phyloP scores from a whole-genome alignment of 768 basidiomycete species.

The Kwoniella botswanensis region DNA sequence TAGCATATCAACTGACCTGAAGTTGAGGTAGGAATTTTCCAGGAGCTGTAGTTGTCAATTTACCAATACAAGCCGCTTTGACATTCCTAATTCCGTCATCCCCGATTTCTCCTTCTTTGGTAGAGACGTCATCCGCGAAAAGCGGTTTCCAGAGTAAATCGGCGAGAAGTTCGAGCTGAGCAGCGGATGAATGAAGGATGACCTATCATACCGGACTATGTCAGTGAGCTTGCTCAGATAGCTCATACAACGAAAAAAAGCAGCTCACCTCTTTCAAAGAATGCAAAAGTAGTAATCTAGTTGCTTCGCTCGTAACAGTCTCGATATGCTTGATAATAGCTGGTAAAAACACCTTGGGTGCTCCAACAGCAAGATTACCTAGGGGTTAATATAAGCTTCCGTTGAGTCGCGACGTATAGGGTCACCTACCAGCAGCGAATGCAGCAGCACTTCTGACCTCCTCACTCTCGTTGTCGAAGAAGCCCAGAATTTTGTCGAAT shows the following conservation, averaged over 20 bases:
- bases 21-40: conserved; percentile 89
- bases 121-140: conserved; percentile 73
- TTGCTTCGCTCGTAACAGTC: conserved; percentile 63
- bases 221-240: not conserved
- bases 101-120: conserved; percentile 35
- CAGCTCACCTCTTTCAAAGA: conserved; percentile 82
- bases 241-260: no score
- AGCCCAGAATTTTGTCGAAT: conserved; percentile 73
- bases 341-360: conserved; percentile 83
- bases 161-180: conserved; percentile 82
- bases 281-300: conserved; percentile 82
- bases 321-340: conserved; percentile 72
- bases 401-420: not conserved
- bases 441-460: conserved; percentile 89
- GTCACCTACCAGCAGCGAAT: conserved; percentile 78
- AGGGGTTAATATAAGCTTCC: conserved; percentile 43
- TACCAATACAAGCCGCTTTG: conserved; percentile 94
- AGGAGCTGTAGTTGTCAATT: conserved; percentile 89
- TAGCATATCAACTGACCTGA: conserved; percentile 66
- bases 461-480: conserved; percentile 78
- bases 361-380: conserved; percentile 95
- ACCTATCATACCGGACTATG: conserved; percentile 63
- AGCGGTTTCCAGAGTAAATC: conserved; percentile 90
- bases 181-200: conserved; percentile 84
- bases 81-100: conserved; percentile 94